Conservation (phyloP, 169 alveolate species). For the Cryptosporidium canis region DNA sequence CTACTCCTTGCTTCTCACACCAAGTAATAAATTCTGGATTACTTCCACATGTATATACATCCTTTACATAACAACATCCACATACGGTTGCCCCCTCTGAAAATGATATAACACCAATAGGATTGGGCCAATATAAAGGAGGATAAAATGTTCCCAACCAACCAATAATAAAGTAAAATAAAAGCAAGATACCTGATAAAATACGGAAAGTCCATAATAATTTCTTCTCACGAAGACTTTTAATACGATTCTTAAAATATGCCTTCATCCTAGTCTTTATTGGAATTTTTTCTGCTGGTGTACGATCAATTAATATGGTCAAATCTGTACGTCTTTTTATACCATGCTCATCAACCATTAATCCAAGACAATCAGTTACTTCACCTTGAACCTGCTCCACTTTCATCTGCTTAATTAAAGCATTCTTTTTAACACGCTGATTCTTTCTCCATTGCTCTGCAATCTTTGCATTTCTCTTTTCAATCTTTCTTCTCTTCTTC, state of each 20-base stretch:
- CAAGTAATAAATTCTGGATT: slow-evolving; percentile 49
- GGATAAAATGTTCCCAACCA: slow-evolving; percentile 50
- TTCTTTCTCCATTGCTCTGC: slow-evolving; percentile 72
- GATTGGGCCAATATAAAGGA: slow-evolving; percentile 72
- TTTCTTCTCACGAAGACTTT: slow-evolving; percentile 43
- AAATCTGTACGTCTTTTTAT: slow-evolving; percentile 54
- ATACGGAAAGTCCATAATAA: slow-evolving; percentile 57
- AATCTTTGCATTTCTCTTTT: slow-evolving; percentile 46
- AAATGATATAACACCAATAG: slow-evolving; percentile 58
- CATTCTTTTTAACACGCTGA: slow-evolving; percentile 48
- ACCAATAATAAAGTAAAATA: slow-evolving; percentile 46
- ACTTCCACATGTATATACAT: slow-evolving; percentile 71
- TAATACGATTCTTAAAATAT: slow-evolving; percentile 6
- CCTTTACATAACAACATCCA: slow-evolving; percentile 63
- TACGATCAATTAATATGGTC: slow-evolving; percentile 48
- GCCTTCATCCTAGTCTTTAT: slow-evolving; percentile 11
- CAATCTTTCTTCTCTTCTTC: slow-evolving; percentile 61
- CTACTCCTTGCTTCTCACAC: slow-evolving; percentile 52
- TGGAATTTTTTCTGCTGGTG: slow-evolving; percentile 19
- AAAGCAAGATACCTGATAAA: slow-evolving; percentile 29
- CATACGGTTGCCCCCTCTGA: slow-evolving; percentile 36
- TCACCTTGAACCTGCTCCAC: slow-evolving; percentile 24
- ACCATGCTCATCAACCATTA: slow-evolving; percentile 48
- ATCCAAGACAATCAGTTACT: slow-evolving; percentile 34
- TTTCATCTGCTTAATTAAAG: slow-evolving; percentile 51